Base-by-base conservation (phyloP, 78 protist species). In the Acrasis kona region DNA sequence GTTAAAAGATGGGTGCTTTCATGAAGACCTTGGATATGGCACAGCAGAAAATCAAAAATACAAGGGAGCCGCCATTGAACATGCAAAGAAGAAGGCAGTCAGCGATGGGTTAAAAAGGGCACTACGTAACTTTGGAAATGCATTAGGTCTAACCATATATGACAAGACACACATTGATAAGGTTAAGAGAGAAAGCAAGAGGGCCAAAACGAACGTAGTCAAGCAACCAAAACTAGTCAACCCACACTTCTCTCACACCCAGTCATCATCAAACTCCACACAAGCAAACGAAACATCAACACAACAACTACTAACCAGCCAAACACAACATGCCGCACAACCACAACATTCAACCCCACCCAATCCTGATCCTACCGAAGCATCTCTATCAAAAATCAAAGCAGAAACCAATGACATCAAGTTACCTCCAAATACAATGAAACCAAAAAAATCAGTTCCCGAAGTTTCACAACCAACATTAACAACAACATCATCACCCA, bases 1-100 rank as follows among this genome's bases (percentile, higher is more conserved):
- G 19, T 64, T 74, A 5, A 74, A 34, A 61, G 12, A 28, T 64
- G 77, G 77, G 4, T 5, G 5, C 29, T 74, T 34, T 74, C 77
- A 74, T 4, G 41, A 34, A 4, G 41, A 74, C 28, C 7, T 74
- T 19, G 77, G 77, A 4, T 74, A 34, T 37, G 77, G 77, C 9
- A 74, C 77, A 12, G n/a, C 58, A 58, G 58, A 34, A 12, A 8
- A 58, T 37, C 77, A 74, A 61, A 58, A 61, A 9, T 27, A 9
- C 7, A 74, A 74, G 42, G 30, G 30, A 34, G 5, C 29, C 5
- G 77, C 77, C 9, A 4, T 74, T 7, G 5, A 29, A 28, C n/a
- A 34, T 12, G 77, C 77, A 58, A 74, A 74, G 8, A 74, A 74
- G 42, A 65, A 74, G 27, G 77, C 77, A 5, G 7, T 74, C 4